A percentile compares a stretch with the other conserved stretches of the same genome.
Conservation (phyloP, 2,329 filamentous ascomycete genomes). For the Scopulariopsis brevicaulis region DNA sequence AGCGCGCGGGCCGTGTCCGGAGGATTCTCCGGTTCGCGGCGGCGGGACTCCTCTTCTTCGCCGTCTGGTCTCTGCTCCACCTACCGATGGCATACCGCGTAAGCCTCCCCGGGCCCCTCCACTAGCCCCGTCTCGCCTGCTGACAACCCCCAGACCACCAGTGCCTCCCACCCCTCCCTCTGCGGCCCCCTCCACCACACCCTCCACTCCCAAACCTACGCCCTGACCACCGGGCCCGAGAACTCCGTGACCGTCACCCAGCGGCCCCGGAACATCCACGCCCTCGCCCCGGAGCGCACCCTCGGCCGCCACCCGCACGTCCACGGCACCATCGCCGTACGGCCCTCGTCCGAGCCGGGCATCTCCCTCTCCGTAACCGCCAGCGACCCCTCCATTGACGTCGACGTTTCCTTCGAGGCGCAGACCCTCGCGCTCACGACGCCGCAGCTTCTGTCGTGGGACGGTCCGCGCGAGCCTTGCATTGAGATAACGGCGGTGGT, state of each 20-base stretch:
- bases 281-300: neutral
- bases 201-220: neutral
- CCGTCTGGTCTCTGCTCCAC: neutral
- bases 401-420: conserved; percentile 21
- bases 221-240: neutral
- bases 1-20: neutral
- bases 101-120: neutral
- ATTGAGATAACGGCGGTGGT: conserved; percentile 34
- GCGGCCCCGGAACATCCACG: neutral
- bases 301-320: neutral
- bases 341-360: conserved; percentile 17
- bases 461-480: conserved; percentile 23
- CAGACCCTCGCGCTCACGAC: conserved; percentile 23
- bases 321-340: neutral
- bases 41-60: neutral
- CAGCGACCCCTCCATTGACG: no score
- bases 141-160: neutral
- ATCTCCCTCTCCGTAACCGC: conserved; percentile 31
- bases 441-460: conserved; percentile 21
- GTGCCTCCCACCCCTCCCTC: neutral
- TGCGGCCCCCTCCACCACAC: neutral
- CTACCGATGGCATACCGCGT: neutral
- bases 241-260: neutral
- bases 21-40: neutral
- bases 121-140: neutral